phyloP scores from a whole-genome alignment of 345 rosid species.

The Eucalyptus marginata region DNA sequence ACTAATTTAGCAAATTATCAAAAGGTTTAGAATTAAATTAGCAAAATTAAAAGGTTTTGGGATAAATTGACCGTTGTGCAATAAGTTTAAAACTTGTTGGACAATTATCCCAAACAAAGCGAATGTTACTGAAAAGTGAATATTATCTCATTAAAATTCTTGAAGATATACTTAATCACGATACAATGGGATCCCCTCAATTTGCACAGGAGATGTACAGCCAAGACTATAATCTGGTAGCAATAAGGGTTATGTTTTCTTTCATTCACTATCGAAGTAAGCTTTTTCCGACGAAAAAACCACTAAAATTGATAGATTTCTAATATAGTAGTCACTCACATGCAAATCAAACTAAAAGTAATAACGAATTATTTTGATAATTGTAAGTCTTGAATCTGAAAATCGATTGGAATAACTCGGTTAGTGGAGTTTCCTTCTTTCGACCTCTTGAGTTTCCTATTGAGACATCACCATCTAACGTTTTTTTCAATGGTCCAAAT shows the following conservation, averaged over 20 bases:
- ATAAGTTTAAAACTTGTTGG: no score
- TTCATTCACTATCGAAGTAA: neutral
- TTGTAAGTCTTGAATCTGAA: neutral
- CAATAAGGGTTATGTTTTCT: neutral
- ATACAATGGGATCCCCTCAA: neutral
- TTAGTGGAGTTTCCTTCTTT: neutral
- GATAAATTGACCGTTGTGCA: accelerated
- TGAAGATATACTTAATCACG: neutral
- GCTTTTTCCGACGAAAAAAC: neutral
- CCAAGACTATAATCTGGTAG: no score
- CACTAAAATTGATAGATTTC: neutral
- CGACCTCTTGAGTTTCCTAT: no score
- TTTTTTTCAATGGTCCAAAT: neutral
- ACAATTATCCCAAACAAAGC: no score
- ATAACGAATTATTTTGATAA: no score
- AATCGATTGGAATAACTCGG: neutral
- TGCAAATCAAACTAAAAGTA: neutral
- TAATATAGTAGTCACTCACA: neutral
- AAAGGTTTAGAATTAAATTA: no score
- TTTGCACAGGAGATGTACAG: no score
- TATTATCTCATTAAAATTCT: neutral
- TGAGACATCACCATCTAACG: neutral
- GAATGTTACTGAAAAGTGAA: neutral
- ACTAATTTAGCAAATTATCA: neutral
- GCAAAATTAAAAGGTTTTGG: no score